A percentile compares a stretch with the other conserved stretches of the same genome.
Evolutionary conservation across 805 yeast genomes (phyloP).

Genomic region (Dipodascopsis tothii): DNA sequence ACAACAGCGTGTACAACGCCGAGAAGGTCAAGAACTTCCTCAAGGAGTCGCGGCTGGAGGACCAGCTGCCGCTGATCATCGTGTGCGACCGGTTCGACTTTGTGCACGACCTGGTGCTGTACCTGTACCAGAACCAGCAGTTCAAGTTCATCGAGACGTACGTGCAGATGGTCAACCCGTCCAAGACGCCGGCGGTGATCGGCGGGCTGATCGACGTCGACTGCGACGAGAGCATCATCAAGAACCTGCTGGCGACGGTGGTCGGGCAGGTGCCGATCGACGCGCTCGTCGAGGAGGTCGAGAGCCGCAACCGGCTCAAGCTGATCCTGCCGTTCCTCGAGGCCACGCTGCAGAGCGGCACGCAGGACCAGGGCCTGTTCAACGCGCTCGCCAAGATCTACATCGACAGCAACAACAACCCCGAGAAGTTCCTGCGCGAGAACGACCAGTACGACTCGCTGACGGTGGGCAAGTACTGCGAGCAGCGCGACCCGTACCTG

Average conservation of each 20-base stretch:
- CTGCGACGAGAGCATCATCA: slow-evolving; percentile 85
- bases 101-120: slow-evolving; percentile 87
- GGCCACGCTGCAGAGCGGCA: slow-evolving; percentile 63
- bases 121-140: slow-evolving; percentile 89
- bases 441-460: slow-evolving; percentile 85
- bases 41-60: slow-evolving; percentile 88
- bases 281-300: slow-evolving; percentile 87
- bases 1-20: slow-evolving; percentile 88
- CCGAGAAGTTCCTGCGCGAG: slow-evolving; percentile 92
- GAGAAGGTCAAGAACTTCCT: slow-evolving; percentile 95
- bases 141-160: slow-evolving; percentile 96
- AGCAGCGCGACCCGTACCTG: slow-evolving; percentile 95
- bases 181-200: slow-evolving; percentile 91
- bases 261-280: slow-evolving; percentile 90
- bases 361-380: slow-evolving; percentile 82
- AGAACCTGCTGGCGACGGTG: slow-evolving; percentile 71
- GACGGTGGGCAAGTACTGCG: slow-evolving; percentile 96
- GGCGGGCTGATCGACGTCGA: slow-evolving; percentile 96
- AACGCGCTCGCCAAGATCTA: slow-evolving; percentile 95
- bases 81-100: slow-evolving; percentile 89
- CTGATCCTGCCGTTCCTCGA: slow-evolving; percentile 88
- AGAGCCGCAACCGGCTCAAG: slow-evolving; percentile 90
- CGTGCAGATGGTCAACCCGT: slow-evolving; percentile 94
- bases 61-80: slow-evolving; percentile 91
- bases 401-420: slow-evolving; percentile 94